phyloP scores from a whole-genome alignment of 129 eudicot species.

The Flaveria linearis region DNA sequence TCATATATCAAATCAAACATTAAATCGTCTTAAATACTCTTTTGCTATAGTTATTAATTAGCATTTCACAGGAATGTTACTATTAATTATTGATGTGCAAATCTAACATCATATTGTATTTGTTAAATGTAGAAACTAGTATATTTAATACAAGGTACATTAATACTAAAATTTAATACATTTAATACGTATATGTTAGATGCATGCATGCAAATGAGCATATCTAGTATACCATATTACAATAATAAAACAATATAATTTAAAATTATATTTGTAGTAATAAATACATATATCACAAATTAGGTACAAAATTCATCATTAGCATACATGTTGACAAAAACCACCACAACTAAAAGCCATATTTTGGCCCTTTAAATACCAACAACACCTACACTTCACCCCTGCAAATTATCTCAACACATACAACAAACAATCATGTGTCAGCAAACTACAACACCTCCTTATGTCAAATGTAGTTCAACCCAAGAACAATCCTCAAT shows the following conservation, averaged over 20 bases:
- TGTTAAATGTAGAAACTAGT: background rate
- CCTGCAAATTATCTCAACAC: constrained; percentile 35
- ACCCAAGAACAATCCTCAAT: constrained; percentile 35
- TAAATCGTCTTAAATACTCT: background rate
- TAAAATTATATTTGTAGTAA: background rate
- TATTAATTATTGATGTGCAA: background rate
- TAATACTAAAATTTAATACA: constrained; percentile 1
- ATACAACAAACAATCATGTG: constrained; percentile 44
- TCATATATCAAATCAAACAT: background rate
- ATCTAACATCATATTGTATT: constrained; percentile 2
- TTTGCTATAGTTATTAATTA: background rate
- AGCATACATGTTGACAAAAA: constrained; percentile 13
- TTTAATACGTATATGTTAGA: background rate
- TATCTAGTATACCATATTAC: background rate
- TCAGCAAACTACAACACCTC: constrained; percentile 43
- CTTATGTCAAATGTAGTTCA: constrained; percentile 34
- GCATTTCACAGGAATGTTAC: background rate
- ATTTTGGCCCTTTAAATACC: constrained; percentile 41
- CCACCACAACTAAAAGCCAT: constrained; percentile 15
- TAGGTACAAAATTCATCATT: constrained; percentile 4
- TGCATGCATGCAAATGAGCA: constrained; percentile 26
- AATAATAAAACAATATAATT: background rate
- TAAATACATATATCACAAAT: background rate
- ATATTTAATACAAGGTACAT: constrained; percentile 6
- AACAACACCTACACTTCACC: constrained; percentile 22